Percentiles rank a stretch among this genome's conserved stretches.
Evolutionary conservation across 2,329 filamentous ascomycete species (phyloP).

Genomic region (Fusarium sp.): DNA sequence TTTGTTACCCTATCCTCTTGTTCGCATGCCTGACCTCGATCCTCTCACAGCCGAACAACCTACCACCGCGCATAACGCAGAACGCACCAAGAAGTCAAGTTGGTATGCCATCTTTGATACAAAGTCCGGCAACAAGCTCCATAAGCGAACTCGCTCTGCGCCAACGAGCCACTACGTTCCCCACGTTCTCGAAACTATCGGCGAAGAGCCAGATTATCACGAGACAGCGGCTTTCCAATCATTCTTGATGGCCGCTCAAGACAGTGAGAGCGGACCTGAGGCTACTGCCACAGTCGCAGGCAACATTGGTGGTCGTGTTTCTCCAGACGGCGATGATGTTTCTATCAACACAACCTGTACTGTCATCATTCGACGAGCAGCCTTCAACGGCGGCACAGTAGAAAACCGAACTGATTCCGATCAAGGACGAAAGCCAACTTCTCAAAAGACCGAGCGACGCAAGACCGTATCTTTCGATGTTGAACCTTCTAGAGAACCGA

Average conservation of each 20-base stretch:
- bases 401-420: neutral
- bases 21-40: conserved; percentile 3
- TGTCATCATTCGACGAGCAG: conserved; percentile 2
- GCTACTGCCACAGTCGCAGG: neutral
- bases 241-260: neutral
- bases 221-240: neutral
- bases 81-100: neutral
- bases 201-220: conserved; percentile 5
- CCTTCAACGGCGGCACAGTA: neutral
- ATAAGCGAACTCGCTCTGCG: conserved; percentile 26
- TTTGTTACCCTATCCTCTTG: neutral
- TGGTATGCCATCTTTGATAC: conserved; percentile 25
- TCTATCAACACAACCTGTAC: conserved; percentile 11
- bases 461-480: neutral
- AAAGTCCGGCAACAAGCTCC: conserved; percentile 28
- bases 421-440: neutral
- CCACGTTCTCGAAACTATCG: conserved; percentile 5
- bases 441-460: neutral
- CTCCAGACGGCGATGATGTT: neutral
- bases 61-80: neutral
- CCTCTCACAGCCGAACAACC: neutral
- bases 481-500: neutral
- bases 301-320: neutral
- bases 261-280: neutral
- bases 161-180: neutral